These are phyloP conservation scores for Naganishia cerealis DNA, from an alignment of 1,284 basidiomycete genomes.

Conservation along the genomic window DNA sequence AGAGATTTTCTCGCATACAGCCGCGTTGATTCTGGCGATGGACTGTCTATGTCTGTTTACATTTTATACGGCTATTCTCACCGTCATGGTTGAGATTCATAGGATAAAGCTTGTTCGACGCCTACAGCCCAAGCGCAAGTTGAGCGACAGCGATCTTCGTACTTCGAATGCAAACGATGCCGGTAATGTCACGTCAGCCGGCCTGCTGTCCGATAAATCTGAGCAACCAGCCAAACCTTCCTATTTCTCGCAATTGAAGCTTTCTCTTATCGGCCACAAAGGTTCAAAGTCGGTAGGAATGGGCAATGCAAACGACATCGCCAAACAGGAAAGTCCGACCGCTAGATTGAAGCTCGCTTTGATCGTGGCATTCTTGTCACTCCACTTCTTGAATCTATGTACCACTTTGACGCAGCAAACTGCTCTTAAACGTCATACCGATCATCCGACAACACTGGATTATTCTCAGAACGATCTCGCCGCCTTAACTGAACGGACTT, in stretches of 20 bases:
- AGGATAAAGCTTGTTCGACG: constrained; percentile 61
- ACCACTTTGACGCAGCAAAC: constrained; percentile 82
- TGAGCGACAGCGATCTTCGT: constrained; percentile 11
- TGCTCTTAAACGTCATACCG: constrained; percentile 61
- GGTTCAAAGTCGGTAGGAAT: constrained; percentile 26
- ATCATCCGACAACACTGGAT: constrained; percentile 44
- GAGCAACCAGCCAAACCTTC: neutral
- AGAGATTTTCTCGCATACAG: constrained; percentile 34
- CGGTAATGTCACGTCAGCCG: neutral
- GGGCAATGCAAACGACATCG: constrained; percentile 28
- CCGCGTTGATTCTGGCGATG: constrained; percentile 74
- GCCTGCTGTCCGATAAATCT: neutral
- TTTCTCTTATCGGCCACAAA: constrained; percentile 27
- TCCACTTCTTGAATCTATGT: constrained; percentile 89
- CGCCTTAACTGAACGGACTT: constrained; percentile 8
- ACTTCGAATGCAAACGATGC: neutral
- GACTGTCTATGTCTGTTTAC: constrained; percentile 88
- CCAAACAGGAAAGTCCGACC: constrained; percentile 71
- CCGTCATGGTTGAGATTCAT: constrained; percentile 89
- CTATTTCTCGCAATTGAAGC: constrained; percentile 19
- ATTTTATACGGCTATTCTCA: constrained; percentile 83
- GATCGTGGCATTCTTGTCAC: constrained; percentile 79
- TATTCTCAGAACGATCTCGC: constrained; percentile 37
- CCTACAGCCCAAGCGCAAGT: constrained; percentile 21
- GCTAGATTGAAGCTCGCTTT: constrained; percentile 85